Conservation (phyloP, 305 asterid species). For the Fraxinus paxiana region DNA sequence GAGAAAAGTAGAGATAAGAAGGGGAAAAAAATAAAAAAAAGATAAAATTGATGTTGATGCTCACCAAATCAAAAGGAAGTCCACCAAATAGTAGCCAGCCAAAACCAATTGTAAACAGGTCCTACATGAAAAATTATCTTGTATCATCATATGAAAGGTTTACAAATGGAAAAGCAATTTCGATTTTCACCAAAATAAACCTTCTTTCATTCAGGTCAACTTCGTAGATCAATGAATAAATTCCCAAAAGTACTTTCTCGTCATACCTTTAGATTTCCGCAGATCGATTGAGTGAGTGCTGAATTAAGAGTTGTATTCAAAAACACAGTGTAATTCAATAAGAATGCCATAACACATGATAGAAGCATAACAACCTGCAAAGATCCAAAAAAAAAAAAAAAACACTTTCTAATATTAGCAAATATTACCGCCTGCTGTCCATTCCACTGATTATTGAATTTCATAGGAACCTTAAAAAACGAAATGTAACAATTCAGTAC, state of each 20-base stretch:
- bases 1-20: not conserved
- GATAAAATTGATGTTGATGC: not conserved
- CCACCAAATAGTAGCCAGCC: slow-evolving; percentile 30
- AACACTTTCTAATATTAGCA: slow-evolving; percentile 2
- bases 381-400: not conserved
- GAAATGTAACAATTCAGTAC: not conserved
- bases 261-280: slow-evolving; percentile 28
- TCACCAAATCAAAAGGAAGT: slow-evolving; percentile 28
- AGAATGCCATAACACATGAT: slow-evolving; percentile 30
- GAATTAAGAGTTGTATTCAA: slow-evolving; percentile 29
- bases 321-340: slow-evolving; percentile 19
- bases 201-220: not conserved
- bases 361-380: slow-evolving; percentile 28
- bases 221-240: not conserved
- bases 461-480: not conserved
- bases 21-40: no score
- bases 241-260: not conserved
- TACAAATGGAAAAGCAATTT: not conserved
- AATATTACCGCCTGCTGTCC: not conserved
- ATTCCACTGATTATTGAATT: not conserved
- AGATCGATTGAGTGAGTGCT: slow-evolving; percentile 27
- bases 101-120: slow-evolving; percentile 24
- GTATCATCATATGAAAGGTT: not conserved
- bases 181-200: not conserved
- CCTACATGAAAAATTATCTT: slow-evolving; percentile 6